A percentile compares a stretch with the other conserved stretches of the same genome.
These are phyloP conservation scores for Alternaria gaisen DNA, from an alignment of 2,329 filamentous ascomycete genomes.

Conservation along the genomic window DNA sequence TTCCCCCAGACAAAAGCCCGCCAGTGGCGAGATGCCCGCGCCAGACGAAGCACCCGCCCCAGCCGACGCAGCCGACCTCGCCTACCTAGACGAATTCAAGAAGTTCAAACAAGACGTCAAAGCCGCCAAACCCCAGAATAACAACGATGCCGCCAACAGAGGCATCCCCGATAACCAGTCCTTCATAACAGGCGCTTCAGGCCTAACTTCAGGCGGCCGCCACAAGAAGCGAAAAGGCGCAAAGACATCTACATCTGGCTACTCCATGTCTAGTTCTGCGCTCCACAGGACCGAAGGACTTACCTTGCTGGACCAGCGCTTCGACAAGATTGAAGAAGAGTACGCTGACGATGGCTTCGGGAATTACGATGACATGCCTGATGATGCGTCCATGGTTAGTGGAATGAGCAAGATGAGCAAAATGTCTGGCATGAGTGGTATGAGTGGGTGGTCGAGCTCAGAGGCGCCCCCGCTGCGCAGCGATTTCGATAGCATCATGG, in stretches of 20 bases:
- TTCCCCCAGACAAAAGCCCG: slow-evolving; percentile 24
- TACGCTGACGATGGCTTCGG: slow-evolving; percentile 61
- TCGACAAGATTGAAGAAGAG: slow-evolving; percentile 87
- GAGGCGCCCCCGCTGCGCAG: slow-evolving; percentile 66
- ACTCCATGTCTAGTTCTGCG: slow-evolving; percentile 91
- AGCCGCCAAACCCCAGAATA: slow-evolving; percentile 47
- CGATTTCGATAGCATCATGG: slow-evolving; percentile 90
- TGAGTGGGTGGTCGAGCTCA: slow-evolving; percentile 48
- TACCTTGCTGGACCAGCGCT: slow-evolving; percentile 84
- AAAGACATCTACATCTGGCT: slow-evolving; percentile 83
- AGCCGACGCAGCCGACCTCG: slow-evolving; percentile 66
- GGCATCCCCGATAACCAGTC: slow-evolving; percentile 69
- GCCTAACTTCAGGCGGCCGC: slow-evolving; percentile 74
- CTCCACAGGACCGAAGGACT: slow-evolving; percentile 88
- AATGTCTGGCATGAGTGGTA: slow-evolving; percentile 47
- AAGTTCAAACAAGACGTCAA: slow-evolving; percentile 87
- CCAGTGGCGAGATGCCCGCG: slow-evolving; percentile 47
- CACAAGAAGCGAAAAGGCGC: slow-evolving; percentile 96
- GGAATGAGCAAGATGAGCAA: slow-evolving; percentile 60
- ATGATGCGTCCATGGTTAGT: slow-evolving; percentile 53
- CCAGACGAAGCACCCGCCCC: slow-evolving; percentile 46
- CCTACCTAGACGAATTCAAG: slow-evolving; percentile 92
- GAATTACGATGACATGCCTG: slow-evolving; percentile 45
- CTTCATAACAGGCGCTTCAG: slow-evolving; percentile 74
- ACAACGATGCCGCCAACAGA: slow-evolving; percentile 24